Evolutionary conservation across 495 filamentous ascomycete genomes (phyloP), one percentile per base, ranked within the genome.

Genomic region (Neurospora sp.): DNA sequence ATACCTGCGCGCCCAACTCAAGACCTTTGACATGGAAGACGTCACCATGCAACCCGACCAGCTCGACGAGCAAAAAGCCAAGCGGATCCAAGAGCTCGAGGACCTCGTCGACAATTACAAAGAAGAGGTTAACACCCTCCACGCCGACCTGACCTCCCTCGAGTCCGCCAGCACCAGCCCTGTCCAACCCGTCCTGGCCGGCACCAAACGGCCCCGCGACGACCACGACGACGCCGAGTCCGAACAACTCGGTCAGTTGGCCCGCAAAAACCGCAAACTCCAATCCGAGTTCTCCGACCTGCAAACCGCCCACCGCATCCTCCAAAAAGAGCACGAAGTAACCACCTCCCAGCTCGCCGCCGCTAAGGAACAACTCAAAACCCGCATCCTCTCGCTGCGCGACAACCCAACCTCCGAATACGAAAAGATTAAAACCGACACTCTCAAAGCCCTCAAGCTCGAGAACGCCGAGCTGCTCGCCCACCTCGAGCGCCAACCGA

Each of bases 21-120:
- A 97, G 80, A 91, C 92, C 0, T 97, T 94, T 72, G 95, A 97
- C 74, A 88, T 90, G 34, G 96, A 98, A 81, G 94, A 98, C 79
- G 86, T 87, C 54, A 95, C 94, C 2, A 91, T 97, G 83, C 89
- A 94, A 72, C 86, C 90, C 3, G 92, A 93, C 19, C 89, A 85
- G 59, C 91, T 92, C 70, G 93, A 98, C 76, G 88, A 91, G 72
- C 87, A 90, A 71, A 97, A 94, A 78, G 81, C 86, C 1, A 84
- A 90, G 71, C 92, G 93, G 21, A 92, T 98, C 72, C 86, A 89
- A 66, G 89, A 96, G 74, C 88, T 99, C 2, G 94, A 98, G 77
- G 87, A 89, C 54, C 84, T 98, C 11, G 87, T 99, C 3, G 95
- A 98, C 79, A 86, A 93, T 74, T 97, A 97, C 82, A 91, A 96